Evolutionary conservation across 495 filamentous ascomycete genomes (phyloP).

Genomic region (Evansstolkia leycettana): DNA sequence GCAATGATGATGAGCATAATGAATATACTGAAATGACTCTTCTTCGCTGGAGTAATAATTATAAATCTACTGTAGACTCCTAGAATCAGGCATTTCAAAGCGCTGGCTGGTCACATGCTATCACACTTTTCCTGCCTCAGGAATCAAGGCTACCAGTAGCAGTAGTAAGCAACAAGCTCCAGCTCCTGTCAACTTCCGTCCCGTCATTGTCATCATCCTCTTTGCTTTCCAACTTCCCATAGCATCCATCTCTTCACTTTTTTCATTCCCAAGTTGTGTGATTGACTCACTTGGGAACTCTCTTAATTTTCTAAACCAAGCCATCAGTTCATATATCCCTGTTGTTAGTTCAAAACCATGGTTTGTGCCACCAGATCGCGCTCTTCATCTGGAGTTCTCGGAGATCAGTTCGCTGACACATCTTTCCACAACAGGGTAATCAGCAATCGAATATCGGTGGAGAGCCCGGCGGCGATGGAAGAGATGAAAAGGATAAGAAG

Average conservation of each 20-base stretch:
- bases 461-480: slow-evolving; percentile 56
- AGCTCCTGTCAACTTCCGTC: no score
- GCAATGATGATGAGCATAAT: no score
- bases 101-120: no score
- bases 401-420: slow-evolving; percentile 13
- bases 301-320: no score
- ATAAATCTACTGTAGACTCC: no score
- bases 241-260: neutral
- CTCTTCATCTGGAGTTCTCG: slow-evolving; percentile 4
- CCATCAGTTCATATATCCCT: neutral
- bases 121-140: no score
- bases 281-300: neutral
- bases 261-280: neutral
- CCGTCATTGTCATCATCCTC: no score
- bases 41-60: no score
- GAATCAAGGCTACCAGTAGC: slow-evolving; percentile 4
- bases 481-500: slow-evolving; percentile 92
- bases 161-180: slow-evolving; percentile 8
- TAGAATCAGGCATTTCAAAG: no score
- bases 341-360: slow-evolving; percentile 16
- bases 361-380: slow-evolving; percentile 14
- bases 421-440: slow-evolving; percentile 36
- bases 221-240: slow-evolving; percentile 7
- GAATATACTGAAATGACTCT: no score
- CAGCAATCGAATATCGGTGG: slow-evolving; percentile 80